Percentiles rank a stretch among this genome's conserved stretches.
Evolutionary conservation across 306 rosid genomes (phyloP).

Genomic region (Cicer yamashitae): DNA sequence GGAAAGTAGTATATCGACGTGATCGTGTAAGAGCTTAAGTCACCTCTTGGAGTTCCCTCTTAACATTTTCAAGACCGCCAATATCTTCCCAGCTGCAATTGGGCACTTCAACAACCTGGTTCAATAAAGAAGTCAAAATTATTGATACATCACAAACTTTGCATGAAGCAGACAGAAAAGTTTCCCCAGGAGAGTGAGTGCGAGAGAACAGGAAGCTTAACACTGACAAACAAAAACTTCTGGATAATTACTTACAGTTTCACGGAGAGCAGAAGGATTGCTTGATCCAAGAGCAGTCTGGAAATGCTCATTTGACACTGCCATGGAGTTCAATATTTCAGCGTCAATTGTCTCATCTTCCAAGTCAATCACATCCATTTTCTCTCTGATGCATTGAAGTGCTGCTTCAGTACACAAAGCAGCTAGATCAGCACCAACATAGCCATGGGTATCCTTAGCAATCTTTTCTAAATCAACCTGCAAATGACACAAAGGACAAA

Average conservation of each 20-base stretch:
- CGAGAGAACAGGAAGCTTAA: constrained; percentile 4
- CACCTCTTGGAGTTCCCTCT: constrained; percentile 99
- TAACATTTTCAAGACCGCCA: constrained; percentile 98
- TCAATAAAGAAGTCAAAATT: constrained; percentile 40
- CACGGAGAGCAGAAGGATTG: constrained; percentile 97
- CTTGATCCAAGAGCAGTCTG: constrained; percentile 94
- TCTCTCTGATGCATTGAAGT: constrained; percentile 96
- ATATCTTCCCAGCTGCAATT: constrained; percentile 92
- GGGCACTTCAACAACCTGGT: constrained; percentile 97
- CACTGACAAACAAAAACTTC: not conserved
- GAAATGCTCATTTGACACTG: constrained; percentile 94
- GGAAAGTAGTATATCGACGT: not conserved
- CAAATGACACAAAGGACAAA: constrained; percentile 10
- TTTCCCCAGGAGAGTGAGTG: constrained; percentile 27
- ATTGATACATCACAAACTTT: constrained; percentile 18
- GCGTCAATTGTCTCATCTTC: constrained; percentile 97
- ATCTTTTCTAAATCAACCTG: constrained; percentile 96
- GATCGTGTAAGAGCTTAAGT: constrained; percentile 26
- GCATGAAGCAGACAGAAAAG: not conserved
- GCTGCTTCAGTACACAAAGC: constrained; percentile 99
- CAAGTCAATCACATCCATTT: constrained; percentile 94
- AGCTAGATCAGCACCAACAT: constrained; percentile 96
- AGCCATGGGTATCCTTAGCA: constrained; percentile 90
- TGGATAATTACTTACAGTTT: constrained; percentile 69
- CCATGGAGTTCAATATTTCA: constrained; percentile 96